Percentiles rank a stretch among this genome's conserved stretches.
These are phyloP conservation scores for Podospora pseudocomata DNA, from an alignment of 495 filamentous ascomycete genomes.

Conservation along the genomic window DNA sequence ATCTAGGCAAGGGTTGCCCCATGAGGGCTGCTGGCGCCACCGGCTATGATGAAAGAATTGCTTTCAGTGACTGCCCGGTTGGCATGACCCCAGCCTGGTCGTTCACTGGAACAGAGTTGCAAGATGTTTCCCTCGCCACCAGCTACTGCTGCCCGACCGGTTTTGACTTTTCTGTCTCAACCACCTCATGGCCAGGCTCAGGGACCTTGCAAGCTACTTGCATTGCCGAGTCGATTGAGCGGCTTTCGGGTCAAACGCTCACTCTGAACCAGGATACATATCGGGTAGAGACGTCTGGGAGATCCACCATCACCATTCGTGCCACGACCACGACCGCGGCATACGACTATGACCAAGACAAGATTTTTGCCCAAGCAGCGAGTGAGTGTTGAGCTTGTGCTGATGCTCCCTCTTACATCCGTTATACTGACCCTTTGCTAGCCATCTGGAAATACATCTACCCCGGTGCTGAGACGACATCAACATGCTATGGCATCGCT, in stretches of 20 bases:
- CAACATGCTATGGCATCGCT: not conserved
- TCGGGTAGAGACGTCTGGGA: not conserved
- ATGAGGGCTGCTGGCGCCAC: not conserved
- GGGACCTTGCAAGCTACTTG: not conserved
- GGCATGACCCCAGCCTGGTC: not conserved
- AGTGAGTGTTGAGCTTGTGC: too few relatives aligned
- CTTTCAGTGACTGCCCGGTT: not conserved
- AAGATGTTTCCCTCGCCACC: not conserved
- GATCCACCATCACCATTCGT: not conserved
- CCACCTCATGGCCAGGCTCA: not conserved
- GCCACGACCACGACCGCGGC: not conserved
- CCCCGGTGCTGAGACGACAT: not conserved
- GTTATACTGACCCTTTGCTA: too few relatives aligned
- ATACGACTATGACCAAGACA: not conserved
- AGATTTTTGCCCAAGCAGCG: not conserved
- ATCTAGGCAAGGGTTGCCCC: not conserved
- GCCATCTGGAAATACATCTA: conserved; percentile 3
- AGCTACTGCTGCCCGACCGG: conserved; percentile 4
- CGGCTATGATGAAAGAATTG: not conserved
- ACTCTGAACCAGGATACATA: not conserved
- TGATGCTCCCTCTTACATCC: too few relatives aligned
- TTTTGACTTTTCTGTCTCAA: not conserved
- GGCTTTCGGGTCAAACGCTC: not conserved
- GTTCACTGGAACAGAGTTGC: not conserved
- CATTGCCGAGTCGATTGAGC: not conserved